Percentiles rank a stretch among this genome's conserved stretches.
phyloP scores from a whole-genome alignment of 306 rosid species.

The Cicer bijugum region DNA sequence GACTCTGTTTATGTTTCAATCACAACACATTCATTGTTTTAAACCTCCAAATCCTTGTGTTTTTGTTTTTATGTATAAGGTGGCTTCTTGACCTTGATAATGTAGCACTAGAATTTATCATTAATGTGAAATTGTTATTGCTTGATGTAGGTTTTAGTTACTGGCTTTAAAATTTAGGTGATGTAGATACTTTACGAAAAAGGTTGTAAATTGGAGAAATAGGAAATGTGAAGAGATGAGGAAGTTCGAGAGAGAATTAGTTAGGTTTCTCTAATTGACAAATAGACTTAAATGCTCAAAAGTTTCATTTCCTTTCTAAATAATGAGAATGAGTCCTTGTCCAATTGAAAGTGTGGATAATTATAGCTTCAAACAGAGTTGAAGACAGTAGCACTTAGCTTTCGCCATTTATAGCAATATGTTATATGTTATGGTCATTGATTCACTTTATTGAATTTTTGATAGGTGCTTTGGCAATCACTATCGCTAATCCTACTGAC shows the following conservation, averaged over 20 bases:
- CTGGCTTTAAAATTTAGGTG: conserved; percentile 17
- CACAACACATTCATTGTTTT: neutral
- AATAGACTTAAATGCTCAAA: conserved; percentile 6
- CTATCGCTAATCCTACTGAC: conserved; percentile 91
- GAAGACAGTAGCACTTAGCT: conserved; percentile 37
- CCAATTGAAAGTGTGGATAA: conserved; percentile 30
- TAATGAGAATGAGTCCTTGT: conserved; percentile 27
- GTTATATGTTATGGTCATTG: conserved; percentile 21
- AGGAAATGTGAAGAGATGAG: conserved; percentile 23
- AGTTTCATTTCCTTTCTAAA: conserved; percentile 36
- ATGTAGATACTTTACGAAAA: conserved; percentile 4
- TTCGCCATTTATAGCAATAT: conserved; percentile 20
- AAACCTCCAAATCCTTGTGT: neutral
- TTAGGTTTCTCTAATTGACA: conserved; percentile 23
- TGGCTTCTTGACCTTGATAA: conserved; percentile 5
- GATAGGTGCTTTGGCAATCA: conserved; percentile 90
- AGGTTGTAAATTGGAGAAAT: conserved; percentile 6
- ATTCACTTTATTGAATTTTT: conserved; percentile 32
- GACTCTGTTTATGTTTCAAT: neutral
- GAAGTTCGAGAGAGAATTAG: conserved; percentile 12
- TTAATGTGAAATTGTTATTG: conserved; percentile 34
- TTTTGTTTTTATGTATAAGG: neutral
- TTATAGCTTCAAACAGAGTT: conserved; percentile 30
- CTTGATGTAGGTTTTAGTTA: conserved; percentile 26
- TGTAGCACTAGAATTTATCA: conserved; percentile 5